Base-by-base conservation (phyloP, 805 yeast species). In the Myxozyma sirexii region DNA sequence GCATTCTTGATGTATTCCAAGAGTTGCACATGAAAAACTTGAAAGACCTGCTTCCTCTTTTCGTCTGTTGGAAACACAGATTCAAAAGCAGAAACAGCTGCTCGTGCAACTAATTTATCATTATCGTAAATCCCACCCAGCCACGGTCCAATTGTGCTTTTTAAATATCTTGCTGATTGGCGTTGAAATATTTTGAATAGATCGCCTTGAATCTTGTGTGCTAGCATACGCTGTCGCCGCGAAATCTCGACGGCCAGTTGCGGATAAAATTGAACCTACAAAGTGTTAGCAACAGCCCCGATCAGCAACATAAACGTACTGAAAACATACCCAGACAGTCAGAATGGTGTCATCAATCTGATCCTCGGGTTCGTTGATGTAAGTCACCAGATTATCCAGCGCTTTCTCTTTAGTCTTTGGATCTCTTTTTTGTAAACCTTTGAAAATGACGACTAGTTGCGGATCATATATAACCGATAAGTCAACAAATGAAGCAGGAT, bases 361-460 rank as follows among this genome's bases (percentile, higher is more conserved):
- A 17, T 76, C 51, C 17, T 69, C 68, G 1, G 71, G 67, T 0
- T 70, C 59, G 13, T 68, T 70, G 2, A 82, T 62, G 31, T 74
- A 68, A 2, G 71, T 67, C 2, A 77, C 67, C 31, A 87, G 70
- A 43, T 88, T 96, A 4, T 65, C 70, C 26, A 90, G 75, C 0
- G 94, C 90, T 70, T 86, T 88, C 67, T 90, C 96, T 69, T 85
- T 88, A 0, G 98, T 93, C n/a, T 84, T 85, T 5, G 86, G 81
- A 68, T 91, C 96, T 69, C 87, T 83, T 72, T 91, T 92, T 71
- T 87, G 71, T 51, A 92, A 72, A 8, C 88, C 83, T 70, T 88
- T 91, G 77, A 91, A 87, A n/a, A 85, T 76, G 10, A 91, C 76
- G 44, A 81, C 80, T 57, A 87, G 72, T 10, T 76, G 75, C 1